phyloP scores from a whole-genome alignment of 1,284 basidiomycete species.

The Apiotrichum montevideense region DNA sequence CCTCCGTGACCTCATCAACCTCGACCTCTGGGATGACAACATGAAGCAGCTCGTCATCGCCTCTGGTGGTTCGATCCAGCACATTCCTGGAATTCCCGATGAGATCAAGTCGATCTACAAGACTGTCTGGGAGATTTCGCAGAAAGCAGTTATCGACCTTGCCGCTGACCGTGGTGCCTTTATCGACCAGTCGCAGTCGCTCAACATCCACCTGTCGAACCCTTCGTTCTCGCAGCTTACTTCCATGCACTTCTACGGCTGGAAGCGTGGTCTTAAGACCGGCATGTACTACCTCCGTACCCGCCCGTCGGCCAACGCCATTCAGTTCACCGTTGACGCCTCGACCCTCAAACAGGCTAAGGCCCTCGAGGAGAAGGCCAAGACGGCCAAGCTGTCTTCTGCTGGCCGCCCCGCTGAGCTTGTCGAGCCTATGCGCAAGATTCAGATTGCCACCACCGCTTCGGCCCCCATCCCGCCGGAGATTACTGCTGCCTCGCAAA shows the following conservation, averaged over 20 bases:
- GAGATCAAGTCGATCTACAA: constrained; percentile 70
- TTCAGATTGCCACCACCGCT: constrained; percentile 40
- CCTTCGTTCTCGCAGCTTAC: constrained; percentile 92
- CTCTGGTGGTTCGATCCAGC: constrained; percentile 91
- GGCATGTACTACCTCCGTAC: constrained; percentile 94
- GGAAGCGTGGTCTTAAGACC: constrained; percentile 99
- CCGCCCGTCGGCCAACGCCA: constrained; percentile 86
- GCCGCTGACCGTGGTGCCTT: constrained; percentile 97
- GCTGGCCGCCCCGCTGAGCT: constrained; percentile 15
- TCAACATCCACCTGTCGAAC: constrained; percentile 89
- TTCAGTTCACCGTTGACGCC: constrained; percentile 96
- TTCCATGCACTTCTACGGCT: constrained; percentile 99
- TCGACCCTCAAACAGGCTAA: constrained; percentile 57
- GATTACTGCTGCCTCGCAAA: constrained; percentile 21
- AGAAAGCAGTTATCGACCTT: constrained; percentile 97
- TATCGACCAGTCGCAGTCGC: constrained; percentile 81
- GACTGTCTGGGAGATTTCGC: constrained; percentile 86
- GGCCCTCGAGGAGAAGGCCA: constrained; percentile 43
- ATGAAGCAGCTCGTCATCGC: constrained; percentile 99
- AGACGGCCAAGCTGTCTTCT: constrained; percentile 26
- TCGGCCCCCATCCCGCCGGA: constrained; percentile 18
- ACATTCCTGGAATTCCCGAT: constrained; percentile 75
- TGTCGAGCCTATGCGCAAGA: constrained; percentile 36
- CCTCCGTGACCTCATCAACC: constrained; percentile 90
- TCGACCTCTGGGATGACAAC: constrained; percentile 91